Evolutionary conservation across 495 filamentous ascomycete genomes (phyloP), one percentile per base, ranked within the genome.

Genomic region (Talaromyces stipitatus): DNA sequence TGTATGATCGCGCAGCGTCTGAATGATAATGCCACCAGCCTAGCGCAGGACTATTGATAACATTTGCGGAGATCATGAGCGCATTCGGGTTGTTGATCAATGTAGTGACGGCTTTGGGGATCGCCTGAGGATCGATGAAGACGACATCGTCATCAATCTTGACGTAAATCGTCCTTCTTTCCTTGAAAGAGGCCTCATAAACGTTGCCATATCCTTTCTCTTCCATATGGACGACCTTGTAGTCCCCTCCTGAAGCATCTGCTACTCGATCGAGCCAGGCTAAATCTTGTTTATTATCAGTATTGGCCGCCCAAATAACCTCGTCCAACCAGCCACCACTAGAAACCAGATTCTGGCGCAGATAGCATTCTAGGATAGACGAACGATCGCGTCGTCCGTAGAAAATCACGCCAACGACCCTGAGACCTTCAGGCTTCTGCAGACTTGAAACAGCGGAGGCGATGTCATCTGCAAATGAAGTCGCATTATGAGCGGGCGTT

Each of bases 301-400:
- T 77, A 51, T 76, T 77, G 32, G 69, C 66, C 53, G 75, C 69
- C 45, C 72, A 80, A 52, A 70, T 65, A 28, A 80, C 70, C 46
- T 78, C 72, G 55, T 80, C 75, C 10, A 80, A 64, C 57, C 69
- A 72, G 22, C 77, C 77, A 18, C 77, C 77, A 53, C 77, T 79
- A 0, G 55, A 59, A 30, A 67, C 75, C 1, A 80, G 68, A 54
- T 80, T 80, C 48, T 67, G 66, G 58, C 71, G 69, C 7, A 79
- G 61, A 58, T 79, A 79, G 62, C 76, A 78, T 57, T 79, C 75
- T 12, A 79, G 63, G 28, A 79, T 69, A 30, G 69, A 64, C 28
- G 73, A 71, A 2, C 64, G 66, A 46, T 66, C 63, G 59, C 68
- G 71, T 22, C 73, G 69, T 54, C 73, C 73, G 53, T 71, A 76